Percentiles rank a stretch among this genome's conserved stretches.
Evolutionary conservation across 2,329 filamentous ascomycete species (phyloP).

Genomic region (Aspergillus sp.): DNA sequence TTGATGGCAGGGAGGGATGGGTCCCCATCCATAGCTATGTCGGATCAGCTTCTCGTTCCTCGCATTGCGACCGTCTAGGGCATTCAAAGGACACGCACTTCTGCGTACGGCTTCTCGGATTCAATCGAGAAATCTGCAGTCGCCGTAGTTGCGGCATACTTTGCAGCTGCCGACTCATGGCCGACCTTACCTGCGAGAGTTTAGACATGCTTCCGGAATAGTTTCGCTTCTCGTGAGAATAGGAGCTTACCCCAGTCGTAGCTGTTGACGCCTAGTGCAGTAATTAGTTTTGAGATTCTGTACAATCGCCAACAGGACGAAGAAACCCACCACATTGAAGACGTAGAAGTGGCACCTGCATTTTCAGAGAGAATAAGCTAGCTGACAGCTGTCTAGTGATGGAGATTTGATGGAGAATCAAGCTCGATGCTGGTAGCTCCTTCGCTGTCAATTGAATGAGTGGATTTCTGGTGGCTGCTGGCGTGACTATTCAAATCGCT

Average conservation of each 20-base stretch:
- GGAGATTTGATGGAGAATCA: not conserved
- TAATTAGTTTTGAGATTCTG: not conserved
- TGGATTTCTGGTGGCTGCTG: not conserved
- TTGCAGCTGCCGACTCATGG: conserved; percentile 82
- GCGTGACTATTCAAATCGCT: not conserved
- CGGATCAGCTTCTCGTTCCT: conserved; percentile 17
- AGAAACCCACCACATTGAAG: conserved; percentile 63
- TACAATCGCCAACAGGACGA: not conserved
- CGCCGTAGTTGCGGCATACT: conserved; percentile 84
- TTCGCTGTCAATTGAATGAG: conserved; percentile 11
- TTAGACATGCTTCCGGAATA: conserved; percentile 29
- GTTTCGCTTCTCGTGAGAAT: not conserved
- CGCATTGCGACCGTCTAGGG: not conserved
- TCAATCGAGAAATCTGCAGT: conserved; percentile 75
- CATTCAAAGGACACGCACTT: conserved; percentile 58
- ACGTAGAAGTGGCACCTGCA: conserved; percentile 82
- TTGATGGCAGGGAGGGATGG: conserved; percentile 93
- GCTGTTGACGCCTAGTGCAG: conserved; percentile 80
- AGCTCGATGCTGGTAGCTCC: conserved; percentile 6
- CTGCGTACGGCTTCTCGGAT: conserved; percentile 88
- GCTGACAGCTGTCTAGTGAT: not conserved
- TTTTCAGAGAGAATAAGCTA: conserved; percentile 34
- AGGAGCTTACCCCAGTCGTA: conserved; percentile 83
- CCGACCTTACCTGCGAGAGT: conserved; percentile 75
- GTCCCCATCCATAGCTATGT: conserved; percentile 96